Conservation (phyloP, 306 rosid species). For the Benincasa hispida region DNA sequence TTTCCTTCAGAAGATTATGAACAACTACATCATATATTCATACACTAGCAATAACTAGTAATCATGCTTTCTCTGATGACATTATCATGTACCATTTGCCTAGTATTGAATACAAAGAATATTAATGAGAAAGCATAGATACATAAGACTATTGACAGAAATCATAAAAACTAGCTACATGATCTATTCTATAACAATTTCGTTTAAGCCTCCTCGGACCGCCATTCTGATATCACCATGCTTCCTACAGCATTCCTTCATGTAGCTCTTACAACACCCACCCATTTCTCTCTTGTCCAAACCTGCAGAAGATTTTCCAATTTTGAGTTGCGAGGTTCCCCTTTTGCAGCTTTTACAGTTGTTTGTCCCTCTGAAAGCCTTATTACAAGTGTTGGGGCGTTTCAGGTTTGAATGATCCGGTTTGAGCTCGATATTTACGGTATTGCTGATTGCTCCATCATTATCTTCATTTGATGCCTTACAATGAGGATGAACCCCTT, state of each 20-base stretch:
- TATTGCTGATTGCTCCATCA: constrained; percentile 6
- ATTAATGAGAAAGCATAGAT: background rate
- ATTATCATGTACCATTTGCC: background rate
- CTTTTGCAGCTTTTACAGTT: constrained; percentile 23
- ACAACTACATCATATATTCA: background rate
- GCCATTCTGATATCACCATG: constrained; percentile 33
- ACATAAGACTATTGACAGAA: background rate
- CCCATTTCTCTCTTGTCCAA: constrained; percentile 42
- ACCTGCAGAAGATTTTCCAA: constrained; percentile 31
- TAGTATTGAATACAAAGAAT: background rate
- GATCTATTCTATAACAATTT: constrained; percentile 44
- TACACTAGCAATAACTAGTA: background rate
- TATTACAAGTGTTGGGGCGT: background rate
- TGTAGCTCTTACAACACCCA: constrained; percentile 77
- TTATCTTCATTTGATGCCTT: background rate
- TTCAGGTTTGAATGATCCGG: constrained; percentile 12
- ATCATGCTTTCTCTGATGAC: background rate
- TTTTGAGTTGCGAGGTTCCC: constrained; percentile 4
- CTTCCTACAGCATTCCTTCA: constrained; percentile 61
- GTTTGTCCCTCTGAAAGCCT: constrained; percentile 2
- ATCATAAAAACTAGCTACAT: background rate
- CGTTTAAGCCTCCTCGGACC: constrained; percentile 43
- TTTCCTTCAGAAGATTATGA: no score
- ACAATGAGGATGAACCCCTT: background rate
- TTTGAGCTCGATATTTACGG: constrained; percentile 15